Conservation (phyloP, 768 basidiomycete genomes). For the Lactarius vividus region DNA sequence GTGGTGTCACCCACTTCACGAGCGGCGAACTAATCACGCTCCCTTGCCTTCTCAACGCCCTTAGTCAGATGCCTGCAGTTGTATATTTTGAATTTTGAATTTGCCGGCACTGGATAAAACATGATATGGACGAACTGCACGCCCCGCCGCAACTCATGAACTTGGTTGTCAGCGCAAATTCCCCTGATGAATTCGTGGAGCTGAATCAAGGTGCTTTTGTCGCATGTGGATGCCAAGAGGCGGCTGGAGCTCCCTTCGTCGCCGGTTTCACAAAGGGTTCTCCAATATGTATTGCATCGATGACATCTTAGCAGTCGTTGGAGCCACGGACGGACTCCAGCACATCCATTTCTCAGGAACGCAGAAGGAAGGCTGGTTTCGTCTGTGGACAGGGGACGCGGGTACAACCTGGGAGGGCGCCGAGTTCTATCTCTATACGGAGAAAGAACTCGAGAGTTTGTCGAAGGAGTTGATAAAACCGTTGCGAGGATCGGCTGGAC, state of each 20-base stretch:
- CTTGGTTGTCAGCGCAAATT: background rate
- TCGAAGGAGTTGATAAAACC: background rate
- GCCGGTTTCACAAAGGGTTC: too few relatives aligned
- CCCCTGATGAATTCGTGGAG: background rate
- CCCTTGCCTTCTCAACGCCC: background rate
- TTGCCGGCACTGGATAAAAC: too few relatives aligned
- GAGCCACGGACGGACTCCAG: background rate
- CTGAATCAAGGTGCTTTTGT: background rate
- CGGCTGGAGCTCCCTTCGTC: background rate
- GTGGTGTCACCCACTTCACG: slow-evolving; percentile 1
- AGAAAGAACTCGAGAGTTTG: background rate
- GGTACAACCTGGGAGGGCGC: background rate
- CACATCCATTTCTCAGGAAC: background rate
- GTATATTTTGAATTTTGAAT: background rate
- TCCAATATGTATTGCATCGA: background rate
- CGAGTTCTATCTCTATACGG: background rate
- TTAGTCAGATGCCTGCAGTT: background rate
- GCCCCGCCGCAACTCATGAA: background rate
- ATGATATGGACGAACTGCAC: too few relatives aligned
- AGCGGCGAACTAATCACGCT: background rate
- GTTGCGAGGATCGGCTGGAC: background rate
- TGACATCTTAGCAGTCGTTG: background rate
- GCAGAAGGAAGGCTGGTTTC: background rate
- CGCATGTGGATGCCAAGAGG: background rate
- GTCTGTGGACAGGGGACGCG: background rate